Base-by-base conservation (phyloP, 2,329 filamentous ascomycete genomes). In the Trichoderma sp. region DNA sequence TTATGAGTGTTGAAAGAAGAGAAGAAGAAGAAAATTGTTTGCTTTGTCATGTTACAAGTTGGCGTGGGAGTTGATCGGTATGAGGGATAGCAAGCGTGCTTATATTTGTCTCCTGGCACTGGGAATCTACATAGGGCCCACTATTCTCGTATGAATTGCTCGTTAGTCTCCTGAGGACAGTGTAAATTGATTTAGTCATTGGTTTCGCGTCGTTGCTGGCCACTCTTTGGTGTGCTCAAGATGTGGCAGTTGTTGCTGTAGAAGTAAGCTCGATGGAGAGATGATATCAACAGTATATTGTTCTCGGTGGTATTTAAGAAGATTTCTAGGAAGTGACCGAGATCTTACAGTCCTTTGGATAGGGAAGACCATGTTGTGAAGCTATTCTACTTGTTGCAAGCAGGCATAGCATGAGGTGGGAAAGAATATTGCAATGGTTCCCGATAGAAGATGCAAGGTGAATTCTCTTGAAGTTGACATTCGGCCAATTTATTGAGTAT, bases 41-140 rank as follows among this genome's bases (percentile, higher is more conserved):
- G 63, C 30, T 58, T 66, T 58, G 34, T 56, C 43, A 37, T 55
- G 26, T 61, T 26, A 28, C 51, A 54, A 59, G 37, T 64, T 39
- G 68, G 68, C 60, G 60, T 68, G 58, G 68, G 68, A 70, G 68
- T 70, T 70, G 65, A 59, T 30, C 52, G 56, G 52, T 58, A 59
- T 59, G 58, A 63, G 68, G 55, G 64, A 70, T 63, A 64, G 59
- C 68, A 70, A 70, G 68, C 68, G 68, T 70, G 56, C 59, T 59
- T 64, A 58, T 69, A 61, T 69, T 69, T 65, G 67, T 66, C 39
- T 69, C 54, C 39, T 59, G 60, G 55, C 52, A 52, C 65, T 37
- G 60, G 63, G 63, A 66, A 66, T 66, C 63, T 59, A 54, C 59
- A 66, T 69, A 69, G 51, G 60, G 59, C 52, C 60, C 55, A 51